Evolutionary conservation across 345 rosid genomes (phyloP).

Genomic region (Citrus hindsii): DNA sequence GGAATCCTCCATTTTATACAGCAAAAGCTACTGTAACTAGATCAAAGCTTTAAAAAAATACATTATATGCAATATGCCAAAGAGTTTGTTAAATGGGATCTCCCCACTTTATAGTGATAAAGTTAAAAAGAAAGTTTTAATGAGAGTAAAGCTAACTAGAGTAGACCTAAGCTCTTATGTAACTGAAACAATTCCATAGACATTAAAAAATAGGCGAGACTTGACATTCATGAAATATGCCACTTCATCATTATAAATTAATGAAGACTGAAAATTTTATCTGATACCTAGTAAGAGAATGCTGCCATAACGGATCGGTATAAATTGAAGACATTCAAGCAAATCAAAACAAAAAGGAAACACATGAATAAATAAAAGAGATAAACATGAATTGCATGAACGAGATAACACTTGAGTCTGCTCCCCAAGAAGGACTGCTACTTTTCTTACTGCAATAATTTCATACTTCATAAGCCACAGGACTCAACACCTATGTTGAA

Average conservation of each 20-base stretch:
- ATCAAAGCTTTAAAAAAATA: background rate
- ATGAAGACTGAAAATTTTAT: background rate
- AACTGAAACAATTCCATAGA: background rate
- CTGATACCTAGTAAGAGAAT: background rate
- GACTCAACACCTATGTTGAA: background rate
- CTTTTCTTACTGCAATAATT: background rate
- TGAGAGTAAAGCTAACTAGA: background rate
- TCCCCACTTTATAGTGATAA: background rate
- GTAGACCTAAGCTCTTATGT: background rate
- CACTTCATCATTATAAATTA: background rate
- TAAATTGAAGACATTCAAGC: background rate
- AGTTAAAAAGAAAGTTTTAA: background rate
- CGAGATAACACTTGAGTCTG: background rate
- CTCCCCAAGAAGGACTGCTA: background rate
- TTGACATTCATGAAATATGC: background rate
- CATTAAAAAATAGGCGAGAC: background rate
- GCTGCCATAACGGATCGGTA: background rate
- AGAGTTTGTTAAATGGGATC: background rate
- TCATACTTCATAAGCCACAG: background rate
- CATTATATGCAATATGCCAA: background rate
- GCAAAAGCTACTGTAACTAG: background rate
- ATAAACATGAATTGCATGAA: conserved; percentile 1
- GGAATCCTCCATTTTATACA: background rate
- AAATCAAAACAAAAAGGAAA: background rate
- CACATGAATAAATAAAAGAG: background rate